Percentiles rank a stretch among this genome's conserved stretches.
phyloP scores from a whole-genome alignment of 2,329 filamentous ascomycete genomes.

The Lachnellula arida region DNA sequence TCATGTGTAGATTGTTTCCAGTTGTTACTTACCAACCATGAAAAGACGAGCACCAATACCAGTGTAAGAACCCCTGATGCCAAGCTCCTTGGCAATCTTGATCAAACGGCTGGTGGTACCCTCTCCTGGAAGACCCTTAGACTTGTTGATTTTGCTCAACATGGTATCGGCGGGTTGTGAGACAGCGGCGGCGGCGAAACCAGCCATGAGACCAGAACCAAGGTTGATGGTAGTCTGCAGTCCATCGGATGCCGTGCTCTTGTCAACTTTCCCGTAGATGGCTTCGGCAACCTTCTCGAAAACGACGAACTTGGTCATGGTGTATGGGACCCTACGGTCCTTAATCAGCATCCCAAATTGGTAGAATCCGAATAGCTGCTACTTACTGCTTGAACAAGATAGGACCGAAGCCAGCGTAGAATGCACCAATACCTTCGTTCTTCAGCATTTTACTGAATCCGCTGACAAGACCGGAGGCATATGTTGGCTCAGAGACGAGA shows the following conservation, averaged over 20 bases:
- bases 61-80: constrained; percentile 69
- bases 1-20: background rate
- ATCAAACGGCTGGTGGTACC: constrained; percentile 73
- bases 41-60: constrained; percentile 78
- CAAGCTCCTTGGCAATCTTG: constrained; percentile 86
- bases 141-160: constrained; percentile 96
- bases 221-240: constrained; percentile 79
- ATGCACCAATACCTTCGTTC: constrained; percentile 77
- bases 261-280: constrained; percentile 66
- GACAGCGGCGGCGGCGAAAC: constrained; percentile 83
- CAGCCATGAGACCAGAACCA: constrained; percentile 68
- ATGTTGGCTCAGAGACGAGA: constrained; percentile 83
- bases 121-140: constrained; percentile 80
- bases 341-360: constrained; percentile 10
- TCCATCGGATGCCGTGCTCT: constrained; percentile 61
- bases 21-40: constrained; percentile 44
- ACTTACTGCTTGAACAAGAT: constrained; percentile 76
- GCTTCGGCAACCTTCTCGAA: constrained; percentile 82
- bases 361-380: constrained; percentile 7
- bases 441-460: constrained; percentile 81
- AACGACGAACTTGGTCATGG: constrained; percentile 93
- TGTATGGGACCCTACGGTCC: constrained; percentile 70
- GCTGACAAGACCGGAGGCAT: constrained; percentile 72
- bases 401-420: constrained; percentile 88
- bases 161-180: constrained; percentile 92